Evolutionary conservation across 148 eudicot species (phyloP).

Genomic region (Diospyros lotus): DNA sequence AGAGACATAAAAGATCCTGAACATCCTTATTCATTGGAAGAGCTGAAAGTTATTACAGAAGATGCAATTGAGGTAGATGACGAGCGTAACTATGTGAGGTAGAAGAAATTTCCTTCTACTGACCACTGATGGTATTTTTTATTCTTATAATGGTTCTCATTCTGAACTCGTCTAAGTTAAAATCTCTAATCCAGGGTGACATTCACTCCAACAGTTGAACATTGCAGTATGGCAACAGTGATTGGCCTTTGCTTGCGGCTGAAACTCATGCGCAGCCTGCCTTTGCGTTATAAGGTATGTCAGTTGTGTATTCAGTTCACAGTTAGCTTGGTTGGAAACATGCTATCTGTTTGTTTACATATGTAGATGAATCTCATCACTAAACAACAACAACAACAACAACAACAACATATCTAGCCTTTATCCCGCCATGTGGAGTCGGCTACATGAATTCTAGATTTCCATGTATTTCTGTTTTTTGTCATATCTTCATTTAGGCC

Average conservation of each 20-base stretch:
- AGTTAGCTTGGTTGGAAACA: constrained; percentile 5
- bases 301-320: neutral
- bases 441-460: no score
- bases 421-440: no score
- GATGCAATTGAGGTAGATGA: constrained; percentile 88
- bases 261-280: constrained; percentile 89
- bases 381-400: no score
- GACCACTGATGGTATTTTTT: neutral
- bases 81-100: constrained; percentile 67
- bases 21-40: constrained; percentile 96
- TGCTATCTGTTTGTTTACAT: neutral
- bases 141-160: constrained; percentile 4
- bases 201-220: constrained; percentile 95
- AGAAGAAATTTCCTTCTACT: neutral
- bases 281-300: constrained; percentile 72
- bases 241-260: constrained; percentile 95
- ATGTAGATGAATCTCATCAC: neutral
- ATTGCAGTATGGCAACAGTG: constrained; percentile 94
- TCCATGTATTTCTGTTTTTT: no score
- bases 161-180: constrained; percentile 4
- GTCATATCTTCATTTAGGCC: no score
- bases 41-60: constrained; percentile 90
- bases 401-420: no score
- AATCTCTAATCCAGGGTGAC: constrained; percentile 54
- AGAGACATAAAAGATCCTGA: constrained; percentile 99